Conservation (phyloP, 2,329 filamentous ascomycete species). For the Fusarium multiceps region DNA sequence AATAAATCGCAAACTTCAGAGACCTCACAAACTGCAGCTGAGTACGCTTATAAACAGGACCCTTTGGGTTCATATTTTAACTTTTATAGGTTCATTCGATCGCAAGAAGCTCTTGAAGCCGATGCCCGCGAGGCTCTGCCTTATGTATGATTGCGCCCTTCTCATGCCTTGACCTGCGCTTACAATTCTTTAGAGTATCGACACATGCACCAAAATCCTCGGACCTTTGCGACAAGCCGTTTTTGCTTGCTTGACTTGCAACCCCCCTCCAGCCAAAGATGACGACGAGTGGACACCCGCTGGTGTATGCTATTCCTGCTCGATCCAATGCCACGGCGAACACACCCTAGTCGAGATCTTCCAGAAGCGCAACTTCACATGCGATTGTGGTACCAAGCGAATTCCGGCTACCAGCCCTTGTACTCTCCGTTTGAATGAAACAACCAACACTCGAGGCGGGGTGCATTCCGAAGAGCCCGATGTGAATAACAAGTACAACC, state of each 20-base stretch:
- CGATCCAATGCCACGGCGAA: conserved; percentile 95
- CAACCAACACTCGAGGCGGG: conserved; percentile 78
- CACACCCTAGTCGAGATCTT: conserved; percentile 96
- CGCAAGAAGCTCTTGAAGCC: conserved; percentile 89
- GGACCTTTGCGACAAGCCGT: conserved; percentile 88
- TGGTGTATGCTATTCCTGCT: conserved; percentile 95
- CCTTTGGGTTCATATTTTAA: not conserved
- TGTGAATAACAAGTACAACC: conserved; percentile 86
- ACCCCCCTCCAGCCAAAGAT: conserved; percentile 75
- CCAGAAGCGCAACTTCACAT: conserved; percentile 93
- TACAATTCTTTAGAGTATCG: conserved; percentile 76
- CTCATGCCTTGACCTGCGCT: conserved; percentile 30
- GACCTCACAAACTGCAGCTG: conserved; percentile 77
- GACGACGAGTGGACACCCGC: conserved; percentile 68
- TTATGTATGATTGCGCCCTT: conserved; percentile 71
- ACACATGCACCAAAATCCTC: conserved; percentile 90
- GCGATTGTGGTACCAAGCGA: conserved; percentile 92
- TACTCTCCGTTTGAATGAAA: conserved; percentile 75
- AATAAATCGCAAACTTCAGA: conserved; percentile 66
- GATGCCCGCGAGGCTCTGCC: conserved; percentile 95
- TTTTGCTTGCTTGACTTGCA: conserved; percentile 95
- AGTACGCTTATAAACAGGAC: conserved; percentile 58
- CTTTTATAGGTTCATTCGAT: conserved; percentile 79
- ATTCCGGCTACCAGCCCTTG: conserved; percentile 78
- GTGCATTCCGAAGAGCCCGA: conserved; percentile 81